These are phyloP conservation scores for Ceriops decandra DNA, from an alignment of 345 rosid genomes.

Conservation along the genomic window DNA sequence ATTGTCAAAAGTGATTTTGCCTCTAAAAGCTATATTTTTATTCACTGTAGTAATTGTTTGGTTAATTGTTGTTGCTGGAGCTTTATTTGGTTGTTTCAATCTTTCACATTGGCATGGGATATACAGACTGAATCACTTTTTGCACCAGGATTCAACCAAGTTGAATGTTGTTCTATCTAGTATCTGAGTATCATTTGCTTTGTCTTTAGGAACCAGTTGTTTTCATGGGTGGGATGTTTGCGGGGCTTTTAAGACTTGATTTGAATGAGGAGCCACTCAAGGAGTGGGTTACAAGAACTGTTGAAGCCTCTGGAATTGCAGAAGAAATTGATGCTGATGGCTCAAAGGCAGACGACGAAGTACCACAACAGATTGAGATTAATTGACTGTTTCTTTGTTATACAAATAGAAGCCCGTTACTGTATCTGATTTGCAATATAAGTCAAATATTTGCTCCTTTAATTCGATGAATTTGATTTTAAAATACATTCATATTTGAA, in stretches of 20 bases:
- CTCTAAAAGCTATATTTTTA: too few relatives aligned
- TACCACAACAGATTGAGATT: conserved; percentile 51
- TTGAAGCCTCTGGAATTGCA: conserved; percentile 47
- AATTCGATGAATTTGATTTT: too few relatives aligned
- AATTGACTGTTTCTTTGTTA: conserved; percentile 28
- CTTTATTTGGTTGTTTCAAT: too few relatives aligned
- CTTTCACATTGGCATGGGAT: too few relatives aligned
- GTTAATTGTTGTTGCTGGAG: too few relatives aligned
- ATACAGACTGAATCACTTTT: too few relatives aligned
- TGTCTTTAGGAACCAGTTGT: conserved; percentile 58
- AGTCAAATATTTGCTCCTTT: not conserved
- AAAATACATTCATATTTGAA: too few relatives aligned
- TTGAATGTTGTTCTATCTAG: not conserved
- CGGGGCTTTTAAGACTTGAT: conserved; percentile 62
- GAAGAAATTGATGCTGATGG: conserved; percentile 36
- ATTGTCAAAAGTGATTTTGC: too few relatives aligned
- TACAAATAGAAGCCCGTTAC: not conserved
- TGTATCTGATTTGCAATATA: not conserved
- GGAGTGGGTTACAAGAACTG: conserved; percentile 64
- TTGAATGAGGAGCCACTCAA: conserved; percentile 64
- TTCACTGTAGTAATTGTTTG: too few relatives aligned
- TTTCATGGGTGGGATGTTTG: conserved; percentile 63
- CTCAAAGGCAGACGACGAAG: conserved; percentile 32
- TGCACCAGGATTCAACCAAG: not conserved
- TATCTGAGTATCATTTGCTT: not conserved